Conservation (phyloP, 352 stramenopile species). For the Pythium coloratum region DNA sequence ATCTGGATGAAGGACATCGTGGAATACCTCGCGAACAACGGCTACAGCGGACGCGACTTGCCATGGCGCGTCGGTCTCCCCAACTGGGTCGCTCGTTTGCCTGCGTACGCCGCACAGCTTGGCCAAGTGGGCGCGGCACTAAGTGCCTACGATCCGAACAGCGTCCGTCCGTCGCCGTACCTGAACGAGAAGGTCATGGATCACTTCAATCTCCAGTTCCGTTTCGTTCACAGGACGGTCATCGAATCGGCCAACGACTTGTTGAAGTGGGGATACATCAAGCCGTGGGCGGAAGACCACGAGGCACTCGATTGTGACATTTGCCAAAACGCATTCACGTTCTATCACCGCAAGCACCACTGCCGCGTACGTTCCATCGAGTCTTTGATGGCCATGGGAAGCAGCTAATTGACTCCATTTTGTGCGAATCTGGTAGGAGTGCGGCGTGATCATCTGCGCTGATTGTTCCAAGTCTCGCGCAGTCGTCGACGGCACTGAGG, state of each 20-base stretch:
- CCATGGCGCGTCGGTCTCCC: constrained; percentile 79
- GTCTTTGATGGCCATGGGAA: not conserved
- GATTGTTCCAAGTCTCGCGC: constrained; percentile 86
- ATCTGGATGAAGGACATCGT: constrained; percentile 91
- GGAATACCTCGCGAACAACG: constrained; percentile 80
- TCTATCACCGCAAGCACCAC: constrained; percentile 82
- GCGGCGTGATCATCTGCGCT: constrained; percentile 84
- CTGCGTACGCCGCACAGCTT: constrained; percentile 82
- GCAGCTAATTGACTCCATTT: not conserved
- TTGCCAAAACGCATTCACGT: constrained; percentile 78
- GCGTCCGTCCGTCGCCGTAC: constrained; percentile 65
- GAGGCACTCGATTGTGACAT: constrained; percentile 71
- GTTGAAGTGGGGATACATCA: constrained; percentile 85
- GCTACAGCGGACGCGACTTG: constrained; percentile 85
- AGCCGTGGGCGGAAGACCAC: constrained; percentile 88
- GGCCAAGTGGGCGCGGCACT: constrained; percentile 81
- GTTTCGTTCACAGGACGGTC: constrained; percentile 54
- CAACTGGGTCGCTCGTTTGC: constrained; percentile 82
- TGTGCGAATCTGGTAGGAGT: constrained; percentile 49
- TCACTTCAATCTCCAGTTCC: constrained; percentile 77
- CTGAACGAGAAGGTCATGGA: constrained; percentile 81
- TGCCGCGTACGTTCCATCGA: constrained; percentile 54
- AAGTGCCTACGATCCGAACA: constrained; percentile 62
- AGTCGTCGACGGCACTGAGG: constrained; percentile 77
- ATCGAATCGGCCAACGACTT: constrained; percentile 85